Evolutionary conservation across 1,284 basidiomycete species (phyloP), one percentile per base, ranked within the genome.

Genomic region (Ceratobasidium sp.): DNA sequence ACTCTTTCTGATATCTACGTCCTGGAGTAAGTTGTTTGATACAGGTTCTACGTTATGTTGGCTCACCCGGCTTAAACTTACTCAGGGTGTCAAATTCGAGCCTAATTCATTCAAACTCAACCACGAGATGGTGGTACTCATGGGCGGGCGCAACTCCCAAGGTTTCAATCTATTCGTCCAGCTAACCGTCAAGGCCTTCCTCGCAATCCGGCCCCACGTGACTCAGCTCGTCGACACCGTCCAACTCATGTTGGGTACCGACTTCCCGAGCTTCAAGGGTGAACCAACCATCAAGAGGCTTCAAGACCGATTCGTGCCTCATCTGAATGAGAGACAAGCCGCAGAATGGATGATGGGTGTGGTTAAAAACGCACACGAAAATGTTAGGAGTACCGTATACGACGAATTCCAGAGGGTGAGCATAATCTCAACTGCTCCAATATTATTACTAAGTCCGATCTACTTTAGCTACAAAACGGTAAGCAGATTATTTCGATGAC

Each of bases 21-120:
- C 90, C 90, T 46, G 90, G 90, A 81, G 90, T 91, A 78, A 79
- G 89, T 81, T 23, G 9, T 18, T 55, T 55, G 32, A 28, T 64
- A n/a, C n/a, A n/a, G n/a, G 69, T 53, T 32, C 28, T 41, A 18
- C 55, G 45, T 34, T 23, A 45, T 45, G n/a, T 28, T 23, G 16
- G 23, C 65, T 45, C 23, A 50, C 45, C 30, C 46, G 61, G 30
- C 23, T 41, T 28, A 72, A 28, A 48, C 30, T n/a, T n/a, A n/a
- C n/a, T n/a, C 77, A 94, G 91, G 95, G 96, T 75, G 92, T 98
- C 80, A 98, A 98, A 86, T 98, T 98, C 78, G 96, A 98, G 79
- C 96, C 96, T 0, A 92, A 88, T 79, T 96, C 94, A 18, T 99
- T 99, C 89, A 99, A 99, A 83, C 87, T 99, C 39, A 96, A 94